These are phyloP conservation scores for Plasmodium vivax DNA, from an alignment of 169 alveolate species.

Conservation along the genomic window DNA sequence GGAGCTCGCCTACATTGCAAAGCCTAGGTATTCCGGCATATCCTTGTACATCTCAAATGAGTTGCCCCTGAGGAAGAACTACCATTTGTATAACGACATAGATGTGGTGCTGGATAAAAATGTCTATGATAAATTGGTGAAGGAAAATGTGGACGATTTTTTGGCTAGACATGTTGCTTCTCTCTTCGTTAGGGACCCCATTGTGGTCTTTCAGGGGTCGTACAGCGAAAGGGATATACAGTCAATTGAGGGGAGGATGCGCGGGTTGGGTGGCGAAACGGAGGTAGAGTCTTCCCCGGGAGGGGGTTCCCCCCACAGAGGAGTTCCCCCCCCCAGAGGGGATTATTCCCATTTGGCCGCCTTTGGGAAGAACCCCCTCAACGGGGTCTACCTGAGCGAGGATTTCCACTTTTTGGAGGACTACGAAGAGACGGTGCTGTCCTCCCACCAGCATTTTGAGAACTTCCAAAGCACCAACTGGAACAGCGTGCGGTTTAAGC, in stretches of 20 bases:
- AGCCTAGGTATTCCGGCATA: conserved; percentile 92
- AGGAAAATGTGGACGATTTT: conserved; percentile 88
- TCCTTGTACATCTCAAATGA: conserved; percentile 92
- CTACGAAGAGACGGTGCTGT: conserved; percentile 62
- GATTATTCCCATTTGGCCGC: not conserved
- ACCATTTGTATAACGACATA: conserved; percentile 88
- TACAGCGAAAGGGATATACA: conserved; percentile 59
- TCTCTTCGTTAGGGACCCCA: conserved; percentile 93
- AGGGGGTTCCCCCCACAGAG: not conserved
- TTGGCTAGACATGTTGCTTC: conserved; percentile 92
- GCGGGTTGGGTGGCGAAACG: conserved; percentile 20
- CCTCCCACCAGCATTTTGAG: conserved; percentile 91
- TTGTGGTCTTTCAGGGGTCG: conserved; percentile 89
- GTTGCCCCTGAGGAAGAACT: conserved; percentile 77
- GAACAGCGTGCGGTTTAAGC: conserved; percentile 97
- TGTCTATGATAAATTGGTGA: conserved; percentile 82
- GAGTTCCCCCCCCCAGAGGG: not conserved
- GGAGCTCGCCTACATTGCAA: conserved; percentile 87
- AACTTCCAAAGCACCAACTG: conserved; percentile 96
- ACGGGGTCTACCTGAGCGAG: conserved; percentile 20
- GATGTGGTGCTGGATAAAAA: conserved; percentile 86
- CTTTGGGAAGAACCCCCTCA: not conserved
- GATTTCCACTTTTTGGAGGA: conserved; percentile 58
- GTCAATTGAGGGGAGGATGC: conserved; percentile 56
- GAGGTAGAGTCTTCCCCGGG: not conserved